These are phyloP conservation scores for Vitis amurensis DNA, from an alignment of 164 flowering plant genomes.

Conservation along the genomic window DNA sequence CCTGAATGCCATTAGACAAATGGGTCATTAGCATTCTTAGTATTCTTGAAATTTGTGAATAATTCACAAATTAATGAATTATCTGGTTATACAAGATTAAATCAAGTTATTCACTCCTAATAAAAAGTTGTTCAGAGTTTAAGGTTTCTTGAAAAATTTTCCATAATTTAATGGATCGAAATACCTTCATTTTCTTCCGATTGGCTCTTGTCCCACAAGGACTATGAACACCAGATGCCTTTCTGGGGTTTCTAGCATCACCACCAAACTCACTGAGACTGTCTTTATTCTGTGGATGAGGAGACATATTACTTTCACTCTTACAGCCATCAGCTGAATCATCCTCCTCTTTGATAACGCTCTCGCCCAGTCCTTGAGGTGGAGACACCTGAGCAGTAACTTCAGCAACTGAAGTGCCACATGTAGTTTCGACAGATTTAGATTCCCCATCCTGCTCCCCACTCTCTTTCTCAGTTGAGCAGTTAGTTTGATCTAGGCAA, in stretches of 20 bases:
- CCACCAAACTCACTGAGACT: slow-evolving; percentile 8
- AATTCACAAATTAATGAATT: too few relatives aligned
- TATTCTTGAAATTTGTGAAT: too few relatives aligned
- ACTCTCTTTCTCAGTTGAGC: slow-evolving; percentile 47
- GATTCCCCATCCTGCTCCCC: slow-evolving; percentile 55
- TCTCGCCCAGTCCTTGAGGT: slow-evolving; percentile 18
- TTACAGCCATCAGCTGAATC: slow-evolving; percentile 37
- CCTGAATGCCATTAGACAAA: too few relatives aligned
- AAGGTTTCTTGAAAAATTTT: too few relatives aligned
- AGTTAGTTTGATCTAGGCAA: slow-evolving; percentile 53
- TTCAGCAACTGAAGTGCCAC: slow-evolving; percentile 31
- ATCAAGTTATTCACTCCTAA: too few relatives aligned
- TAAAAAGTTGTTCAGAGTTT: too few relatives aligned
- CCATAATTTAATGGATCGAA: neutral
- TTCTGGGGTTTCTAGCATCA: slow-evolving; percentile 22
- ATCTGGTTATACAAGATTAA: too few relatives aligned
- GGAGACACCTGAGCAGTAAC: slow-evolving; percentile 13
- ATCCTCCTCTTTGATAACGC: slow-evolving; percentile 48
- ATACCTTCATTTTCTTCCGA: slow-evolving; percentile 64
- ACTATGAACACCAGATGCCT: slow-evolving; percentile 26
- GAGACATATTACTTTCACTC: slow-evolving; percentile 16
- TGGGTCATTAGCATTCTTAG: too few relatives aligned
- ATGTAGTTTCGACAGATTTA: slow-evolving; percentile 87
- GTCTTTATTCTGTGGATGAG: slow-evolving; percentile 22
- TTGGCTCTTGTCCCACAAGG: slow-evolving; percentile 34